Base-by-base conservation (phyloP, 2,329 filamentous ascomycete species). In the Verticillium klebahnii region DNA sequence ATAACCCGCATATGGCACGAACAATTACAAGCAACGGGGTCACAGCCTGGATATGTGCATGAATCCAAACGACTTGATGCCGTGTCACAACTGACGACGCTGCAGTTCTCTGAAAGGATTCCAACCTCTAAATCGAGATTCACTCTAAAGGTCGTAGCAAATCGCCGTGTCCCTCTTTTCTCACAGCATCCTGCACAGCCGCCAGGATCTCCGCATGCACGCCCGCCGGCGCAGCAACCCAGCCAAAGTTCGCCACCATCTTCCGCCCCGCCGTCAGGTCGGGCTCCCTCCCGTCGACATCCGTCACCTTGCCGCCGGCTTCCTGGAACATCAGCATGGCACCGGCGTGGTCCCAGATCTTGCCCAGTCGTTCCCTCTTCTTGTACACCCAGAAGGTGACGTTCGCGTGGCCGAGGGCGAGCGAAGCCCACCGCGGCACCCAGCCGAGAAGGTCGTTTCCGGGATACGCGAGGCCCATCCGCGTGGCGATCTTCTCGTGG, bases 261-360 rank as follows among this genome's bases (percentile, higher is more conserved):
- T 76, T 77, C 60, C 84, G 75, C 0, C 83, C 84, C 0, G 72
- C 77, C 1, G 72, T 69, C 64, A 85, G 67, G 63, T 85, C 79
- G n/a, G 86, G 81, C 1, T 74, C 72, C 62, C 73, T 75, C 1
- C 84, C 84, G 56, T 81, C 74, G 0, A 85, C 76, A 64, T 87
- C 84, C 0, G 83, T 85, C 58, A 87, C 75, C 61, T 73, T 76
- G 1, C 84, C 84, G 1, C 84, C 84, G 1, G 80, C 75, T 68
- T 87, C 84, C 63, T 85, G 79, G 54, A 84, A 86, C 8, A 87
- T 68, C 36, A 87, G 68, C 81, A 86, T 85, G 0, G 83, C 84
- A 2, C 84, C 84, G 0, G 84, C 83, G 61, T 87, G 84, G 64
- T 87, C 84, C 84, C 84, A 87, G 1, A 83, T 75, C 72, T 87